Base-by-base conservation (phyloP, 2,329 filamentous ascomycete species). In the Knufia petricola region DNA sequence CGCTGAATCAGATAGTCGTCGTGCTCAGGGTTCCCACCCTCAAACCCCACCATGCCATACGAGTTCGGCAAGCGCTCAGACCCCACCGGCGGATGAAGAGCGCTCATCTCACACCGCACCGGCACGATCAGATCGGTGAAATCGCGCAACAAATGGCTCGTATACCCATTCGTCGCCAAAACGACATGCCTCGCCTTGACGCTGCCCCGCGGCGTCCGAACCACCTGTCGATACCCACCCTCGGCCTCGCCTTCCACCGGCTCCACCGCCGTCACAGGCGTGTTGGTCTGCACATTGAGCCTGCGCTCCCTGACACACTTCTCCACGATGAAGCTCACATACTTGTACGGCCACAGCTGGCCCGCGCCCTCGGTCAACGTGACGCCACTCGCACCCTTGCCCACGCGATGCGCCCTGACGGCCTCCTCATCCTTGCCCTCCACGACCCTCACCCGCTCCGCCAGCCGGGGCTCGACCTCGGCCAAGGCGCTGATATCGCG, bases 151-250 rank as follows among this genome's bases (percentile, higher is more conserved):
- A 95, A 72, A 52, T 81, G 75, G 1, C 85, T 86, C 0, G 87
- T 89, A 64, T 94, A 94, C 2, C 73, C 89, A 61, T 95, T 95
- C 1, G 84, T 90, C 3, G 86, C 84, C 13, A 94, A 74, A 15
- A 95, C 73, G 17, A 94, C 77, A 28, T 77, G 73, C 10, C 69
- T 67, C 1, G 87, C 73, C 0, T 63, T 62, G 48, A 94, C 74
- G 36, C 66, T 69, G n/a, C 87, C 88, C 19, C 87, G 78, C 0
- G 63, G 28, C 0, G 87, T 94, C 40, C 85, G 90, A 42, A 79
- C 69, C 0, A 87, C 68, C 0, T 64, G 72, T 70, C 79, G 84
- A 88, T 3, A 60, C 60, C 7, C 26, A 28, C 26, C 26, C 6
- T 6, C 26, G 12, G 6, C 57, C 55, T 30, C 19, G 47, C 58